phyloP scores from a whole-genome alignment of 1,284 basidiomycete species.

The Apiotrichum siamense region DNA sequence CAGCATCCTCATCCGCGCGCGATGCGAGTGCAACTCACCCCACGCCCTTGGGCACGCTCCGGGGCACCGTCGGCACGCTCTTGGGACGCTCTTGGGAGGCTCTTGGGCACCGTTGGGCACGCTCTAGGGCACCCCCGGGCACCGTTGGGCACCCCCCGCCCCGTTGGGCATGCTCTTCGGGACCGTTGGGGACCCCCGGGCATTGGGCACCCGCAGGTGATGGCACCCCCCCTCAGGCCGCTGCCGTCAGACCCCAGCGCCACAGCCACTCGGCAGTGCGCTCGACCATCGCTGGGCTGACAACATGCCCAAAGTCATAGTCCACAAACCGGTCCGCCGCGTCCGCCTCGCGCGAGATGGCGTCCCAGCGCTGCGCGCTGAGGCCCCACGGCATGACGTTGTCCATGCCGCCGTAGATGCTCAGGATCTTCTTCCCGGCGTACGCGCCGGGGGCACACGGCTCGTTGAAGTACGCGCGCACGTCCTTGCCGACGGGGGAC shows the following conservation, averaged over 20 bases:
- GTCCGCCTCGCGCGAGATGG: constrained; percentile 49
- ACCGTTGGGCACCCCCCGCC: no score
- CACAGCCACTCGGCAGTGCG: constrained; percentile 42
- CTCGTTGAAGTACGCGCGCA: neutral
- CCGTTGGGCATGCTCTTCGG: no score
- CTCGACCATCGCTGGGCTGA: constrained; percentile 42
- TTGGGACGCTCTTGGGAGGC: no score
- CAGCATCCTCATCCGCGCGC: no score
- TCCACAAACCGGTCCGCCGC: constrained; percentile 36
- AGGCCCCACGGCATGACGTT: constrained; percentile 32
- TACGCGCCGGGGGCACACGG: constrained; percentile 43
- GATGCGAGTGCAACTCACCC: no score
- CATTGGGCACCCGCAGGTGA: no score
- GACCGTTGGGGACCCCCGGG: no score
- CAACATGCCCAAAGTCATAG: constrained; percentile 41
- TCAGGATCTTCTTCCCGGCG: constrained; percentile 61
- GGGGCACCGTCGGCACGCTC: no score
- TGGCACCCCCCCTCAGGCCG: neutral
- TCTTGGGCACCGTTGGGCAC: no score
- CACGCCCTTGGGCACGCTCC: no score
- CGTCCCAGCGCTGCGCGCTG: constrained; percentile 5
- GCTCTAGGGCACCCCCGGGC: no score
- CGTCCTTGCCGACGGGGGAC: neutral
- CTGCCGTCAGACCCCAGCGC: constrained; percentile 27
- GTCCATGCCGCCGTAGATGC: constrained; percentile 55